A percentile compares a stretch with the other conserved stretches of the same genome.
phyloP scores from a whole-genome alignment of 805 yeast genomes.

The Helenozyma rhizophorensis region DNA sequence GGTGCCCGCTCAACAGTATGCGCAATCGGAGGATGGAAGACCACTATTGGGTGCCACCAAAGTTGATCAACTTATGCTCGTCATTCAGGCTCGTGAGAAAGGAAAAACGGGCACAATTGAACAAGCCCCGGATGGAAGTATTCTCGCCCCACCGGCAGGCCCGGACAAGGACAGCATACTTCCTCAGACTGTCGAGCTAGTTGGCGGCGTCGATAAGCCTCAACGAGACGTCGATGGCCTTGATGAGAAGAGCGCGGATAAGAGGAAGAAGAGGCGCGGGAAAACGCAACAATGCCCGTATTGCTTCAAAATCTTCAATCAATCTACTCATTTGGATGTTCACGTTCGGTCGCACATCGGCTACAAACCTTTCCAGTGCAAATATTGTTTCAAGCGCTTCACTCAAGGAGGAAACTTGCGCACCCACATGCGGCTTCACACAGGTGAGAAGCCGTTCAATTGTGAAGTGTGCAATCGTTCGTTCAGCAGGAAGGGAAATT shows the following conservation, averaged over 20 bases:
- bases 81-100: constrained; percentile 82
- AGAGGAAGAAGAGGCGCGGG: constrained; percentile 19
- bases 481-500: constrained; percentile 87
- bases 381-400: constrained; percentile 72
- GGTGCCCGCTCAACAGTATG: constrained; percentile 45
- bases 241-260: constrained; percentile 18
- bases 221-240: constrained; percentile 16
- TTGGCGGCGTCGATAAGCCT: constrained; percentile 76
- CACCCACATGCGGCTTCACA: constrained; percentile 80
- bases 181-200: constrained; percentile 53
- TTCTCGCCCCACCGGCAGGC: constrained; percentile 40
- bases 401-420: constrained; percentile 89
- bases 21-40: constrained; percentile 55
- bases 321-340: constrained; percentile 87
- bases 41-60: constrained; percentile 82
- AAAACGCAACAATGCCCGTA: constrained; percentile 70
- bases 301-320: constrained; percentile 78
- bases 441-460: constrained; percentile 87
- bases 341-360: constrained; percentile 88
- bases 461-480: constrained; percentile 73
- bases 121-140: constrained; percentile 66
- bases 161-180: constrained; percentile 40
- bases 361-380: constrained; percentile 76
- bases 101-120: constrained; percentile 63
- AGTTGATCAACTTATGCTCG: constrained; percentile 86